Percentiles rank a stretch among this genome's conserved stretches.
Evolutionary conservation across 345 rosid genomes (phyloP).

Genomic region (Turritis glabra): DNA sequence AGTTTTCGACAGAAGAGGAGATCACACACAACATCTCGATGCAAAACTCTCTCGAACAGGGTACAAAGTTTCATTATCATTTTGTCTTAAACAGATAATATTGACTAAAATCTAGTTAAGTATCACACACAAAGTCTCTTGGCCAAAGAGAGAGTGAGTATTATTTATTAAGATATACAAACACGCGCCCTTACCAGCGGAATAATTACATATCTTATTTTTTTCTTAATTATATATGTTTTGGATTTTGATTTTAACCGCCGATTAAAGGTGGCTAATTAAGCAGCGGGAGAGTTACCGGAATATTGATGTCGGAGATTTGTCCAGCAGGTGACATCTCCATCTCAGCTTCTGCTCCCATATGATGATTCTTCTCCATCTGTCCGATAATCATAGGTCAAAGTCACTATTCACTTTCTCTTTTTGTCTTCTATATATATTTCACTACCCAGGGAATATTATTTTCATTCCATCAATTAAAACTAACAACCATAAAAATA

Average conservation of each 20-base stretch:
- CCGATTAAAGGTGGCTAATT: slow-evolving; percentile 16
- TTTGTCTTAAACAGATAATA: not conserved
- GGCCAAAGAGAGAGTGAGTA: slow-evolving; percentile 4
- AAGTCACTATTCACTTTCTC: not conserved
- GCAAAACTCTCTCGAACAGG: not conserved
- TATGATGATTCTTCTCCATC: slow-evolving; percentile 18
- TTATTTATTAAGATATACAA: slow-evolving; percentile 18
- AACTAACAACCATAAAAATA: too few relatives aligned
- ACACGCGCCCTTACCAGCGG: not conserved
- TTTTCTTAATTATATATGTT: not conserved
- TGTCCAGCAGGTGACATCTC: slow-evolving; percentile 31
- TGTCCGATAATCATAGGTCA: slow-evolving; percentile 14
- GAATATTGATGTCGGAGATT: slow-evolving; percentile 31
- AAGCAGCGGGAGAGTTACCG: slow-evolving; percentile 35
- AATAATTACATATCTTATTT: slow-evolving; percentile 16
- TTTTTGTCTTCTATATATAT: not conserved
- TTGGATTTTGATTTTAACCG: slow-evolving; percentile 1
- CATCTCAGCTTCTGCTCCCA: not conserved
- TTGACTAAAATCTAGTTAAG: not conserved
- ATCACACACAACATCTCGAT: not conserved
- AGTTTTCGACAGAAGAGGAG: not conserved
- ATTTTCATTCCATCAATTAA: not conserved
- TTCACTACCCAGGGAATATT: too few relatives aligned
- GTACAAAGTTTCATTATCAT: slow-evolving; percentile 19
- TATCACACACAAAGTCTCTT: slow-evolving; percentile 15